Conservation (phyloP, 2,329 filamentous ascomycete genomes). For the Diatrype stigma region DNA sequence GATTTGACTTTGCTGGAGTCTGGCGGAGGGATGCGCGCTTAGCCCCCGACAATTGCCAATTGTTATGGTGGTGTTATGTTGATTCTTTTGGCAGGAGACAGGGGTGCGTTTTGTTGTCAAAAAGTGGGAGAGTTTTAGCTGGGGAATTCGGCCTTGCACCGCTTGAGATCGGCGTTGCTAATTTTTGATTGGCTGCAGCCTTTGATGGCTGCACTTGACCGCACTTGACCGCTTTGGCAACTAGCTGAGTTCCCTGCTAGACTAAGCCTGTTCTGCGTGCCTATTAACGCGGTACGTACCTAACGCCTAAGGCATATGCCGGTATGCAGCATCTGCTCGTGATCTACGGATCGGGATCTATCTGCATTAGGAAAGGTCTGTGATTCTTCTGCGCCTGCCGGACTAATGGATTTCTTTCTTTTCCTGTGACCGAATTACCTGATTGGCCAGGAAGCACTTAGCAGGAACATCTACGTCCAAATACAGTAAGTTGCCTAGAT, state of each 20-base stretch:
- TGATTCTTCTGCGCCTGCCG: not conserved
- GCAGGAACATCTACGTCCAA: not conserved
- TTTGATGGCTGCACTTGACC: not conserved
- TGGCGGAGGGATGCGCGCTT: not conserved
- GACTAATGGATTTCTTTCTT: not conserved
- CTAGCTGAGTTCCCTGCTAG: constrained; percentile 7
- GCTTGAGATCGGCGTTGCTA: constrained; percentile 7
- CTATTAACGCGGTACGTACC: not conserved
- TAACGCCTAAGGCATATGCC: no score
- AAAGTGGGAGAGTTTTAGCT: constrained; percentile 25
- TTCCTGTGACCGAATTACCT: no score
- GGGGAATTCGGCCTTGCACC: constrained; percentile 22
- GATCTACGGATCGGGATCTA: not conserved
- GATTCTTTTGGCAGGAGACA: constrained; percentile 26
- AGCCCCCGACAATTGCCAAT: not conserved
- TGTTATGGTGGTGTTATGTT: constrained; percentile 14
- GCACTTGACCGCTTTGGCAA: constrained; percentile 4
- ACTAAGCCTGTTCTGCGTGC: not conserved
- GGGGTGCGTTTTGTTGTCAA: constrained; percentile 27
- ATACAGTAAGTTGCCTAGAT: no score
- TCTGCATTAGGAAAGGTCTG: not conserved
- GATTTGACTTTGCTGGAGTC: constrained; percentile 3
- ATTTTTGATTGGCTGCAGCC: constrained; percentile 28
- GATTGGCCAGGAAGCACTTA: not conserved
- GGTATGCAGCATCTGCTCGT: no score